Evolutionary conservation across 306 rosid species (phyloP).

Genomic region (Citrullus colocynthis): DNA sequence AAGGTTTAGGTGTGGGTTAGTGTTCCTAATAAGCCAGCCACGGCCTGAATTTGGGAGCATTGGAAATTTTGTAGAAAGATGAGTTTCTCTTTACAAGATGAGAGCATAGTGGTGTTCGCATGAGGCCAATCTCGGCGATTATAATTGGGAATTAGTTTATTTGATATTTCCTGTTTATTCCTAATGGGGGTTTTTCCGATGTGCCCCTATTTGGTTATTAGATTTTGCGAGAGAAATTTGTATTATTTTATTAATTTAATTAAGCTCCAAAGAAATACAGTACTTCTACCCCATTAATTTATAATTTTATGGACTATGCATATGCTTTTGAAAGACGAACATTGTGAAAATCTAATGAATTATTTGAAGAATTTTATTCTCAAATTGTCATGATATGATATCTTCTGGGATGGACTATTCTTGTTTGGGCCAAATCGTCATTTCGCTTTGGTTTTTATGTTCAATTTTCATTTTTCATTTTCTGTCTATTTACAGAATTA

Average conservation of each 20-base stretch:
- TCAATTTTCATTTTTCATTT: too few relatives aligned
- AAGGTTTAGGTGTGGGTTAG: not conserved
- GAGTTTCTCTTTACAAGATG: not conserved
- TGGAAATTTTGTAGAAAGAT: slow-evolving; percentile 1
- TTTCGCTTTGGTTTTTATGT: too few relatives aligned
- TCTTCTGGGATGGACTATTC: too few relatives aligned
- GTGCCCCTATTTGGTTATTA: not conserved
- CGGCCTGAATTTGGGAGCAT: not conserved
- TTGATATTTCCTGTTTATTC: not conserved
- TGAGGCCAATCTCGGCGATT: not conserved
- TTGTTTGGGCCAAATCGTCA: too few relatives aligned
- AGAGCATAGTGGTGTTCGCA: not conserved
- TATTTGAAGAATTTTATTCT: too few relatives aligned
- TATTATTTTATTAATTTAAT: not conserved
- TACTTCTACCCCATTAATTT: not conserved
- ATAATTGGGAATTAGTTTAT: not conserved
- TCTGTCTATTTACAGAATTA: too few relatives aligned
- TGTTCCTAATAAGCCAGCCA: not conserved
- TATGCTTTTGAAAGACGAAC: not conserved
- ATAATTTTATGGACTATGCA: not conserved
- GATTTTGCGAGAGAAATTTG: not conserved
- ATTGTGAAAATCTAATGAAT: not conserved
- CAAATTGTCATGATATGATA: too few relatives aligned
- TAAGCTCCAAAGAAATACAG: not conserved
- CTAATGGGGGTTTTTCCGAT: not conserved